A percentile compares a stretch with the other conserved stretches of the same genome.
Evolutionary conservation across 768 basidiomycete genomes (phyloP).

Genomic region (Hericium rajendrae): DNA sequence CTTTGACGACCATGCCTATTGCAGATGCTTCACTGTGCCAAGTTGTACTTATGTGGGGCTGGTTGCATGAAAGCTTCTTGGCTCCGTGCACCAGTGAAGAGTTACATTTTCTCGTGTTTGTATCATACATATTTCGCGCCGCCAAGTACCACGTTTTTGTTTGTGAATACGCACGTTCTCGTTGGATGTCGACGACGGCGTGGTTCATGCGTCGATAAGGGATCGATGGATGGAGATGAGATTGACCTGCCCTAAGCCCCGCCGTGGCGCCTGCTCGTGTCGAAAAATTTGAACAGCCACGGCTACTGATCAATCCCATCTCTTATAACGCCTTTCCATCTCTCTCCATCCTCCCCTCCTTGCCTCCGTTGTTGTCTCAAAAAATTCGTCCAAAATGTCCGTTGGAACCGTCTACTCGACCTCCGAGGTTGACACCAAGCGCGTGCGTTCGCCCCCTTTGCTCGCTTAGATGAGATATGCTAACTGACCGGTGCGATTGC

Average conservation of each 20-base stretch:
- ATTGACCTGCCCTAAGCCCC: background rate
- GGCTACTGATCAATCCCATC: slow-evolving; percentile 10
- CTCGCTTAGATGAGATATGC: no score
- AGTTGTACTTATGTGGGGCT: no score
- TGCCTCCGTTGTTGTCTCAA: background rate
- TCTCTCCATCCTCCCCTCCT: background rate
- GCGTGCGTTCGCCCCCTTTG: slow-evolving; percentile 30
- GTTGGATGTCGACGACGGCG: no score
- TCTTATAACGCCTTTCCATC: slow-evolving; percentile 11
- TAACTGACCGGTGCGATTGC: background rate
- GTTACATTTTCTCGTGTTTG: no score
- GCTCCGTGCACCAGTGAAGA: no score
- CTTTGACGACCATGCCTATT: no score
- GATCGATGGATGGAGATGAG: background rate
- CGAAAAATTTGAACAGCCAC: background rate
- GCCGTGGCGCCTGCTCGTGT: background rate
- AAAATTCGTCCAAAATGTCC: slow-evolving; percentile 32
- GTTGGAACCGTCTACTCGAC: slow-evolving; percentile 56
- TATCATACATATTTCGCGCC: no score
- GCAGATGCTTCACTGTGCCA: no score
- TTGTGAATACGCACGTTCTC: no score
- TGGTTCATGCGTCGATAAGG: no score
- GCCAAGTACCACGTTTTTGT: no score
- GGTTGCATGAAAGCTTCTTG: no score
- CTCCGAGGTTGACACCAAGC: slow-evolving; percentile 30